These are phyloP conservation scores for Cryptococcus sp. DNA, from an alignment of 1,284 basidiomycete species.

Conservation along the genomic window DNA sequence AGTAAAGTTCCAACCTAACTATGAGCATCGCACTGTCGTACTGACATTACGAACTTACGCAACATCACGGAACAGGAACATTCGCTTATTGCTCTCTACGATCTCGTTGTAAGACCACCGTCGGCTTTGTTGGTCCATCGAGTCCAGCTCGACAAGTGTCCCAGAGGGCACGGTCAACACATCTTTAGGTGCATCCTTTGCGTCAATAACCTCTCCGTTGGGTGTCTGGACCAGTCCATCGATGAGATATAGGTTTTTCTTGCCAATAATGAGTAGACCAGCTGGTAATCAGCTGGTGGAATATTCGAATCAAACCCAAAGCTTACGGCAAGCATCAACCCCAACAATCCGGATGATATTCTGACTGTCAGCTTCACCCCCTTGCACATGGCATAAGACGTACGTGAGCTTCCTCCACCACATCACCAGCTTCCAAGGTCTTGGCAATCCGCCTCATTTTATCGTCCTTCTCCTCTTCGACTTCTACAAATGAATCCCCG, in stretches of 20 bases:
- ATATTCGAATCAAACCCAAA: too few species aligned
- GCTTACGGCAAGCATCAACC: slow-evolving; percentile 75
- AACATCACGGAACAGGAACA: slow-evolving; percentile 84
- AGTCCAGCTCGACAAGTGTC: slow-evolving; percentile 71
- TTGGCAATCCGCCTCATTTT: slow-evolving; percentile 55
- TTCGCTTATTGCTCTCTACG: slow-evolving; percentile 70
- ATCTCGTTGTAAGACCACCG: slow-evolving; percentile 78
- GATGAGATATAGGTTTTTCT: slow-evolving; percentile 80
- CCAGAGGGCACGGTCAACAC: slow-evolving; percentile 75
- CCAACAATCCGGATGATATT: slow-evolving; percentile 81
- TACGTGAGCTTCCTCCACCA: slow-evolving; percentile 69
- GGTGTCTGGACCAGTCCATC: slow-evolving; percentile 87
- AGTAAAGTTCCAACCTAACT: slow-evolving; percentile 76
- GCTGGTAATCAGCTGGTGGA: too few species aligned
- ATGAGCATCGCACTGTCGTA: not conserved
- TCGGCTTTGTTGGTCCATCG: slow-evolving; percentile 65
- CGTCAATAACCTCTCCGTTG: slow-evolving; percentile 83
- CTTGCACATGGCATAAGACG: not conserved
- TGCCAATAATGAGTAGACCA: slow-evolving; percentile 80
- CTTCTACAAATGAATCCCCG: slow-evolving; percentile 25
- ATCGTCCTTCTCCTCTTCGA: slow-evolving; percentile 60
- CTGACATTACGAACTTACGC: slow-evolving; percentile 56
- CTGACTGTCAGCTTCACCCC: slow-evolving; percentile 22
- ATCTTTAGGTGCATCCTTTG: slow-evolving; percentile 74
- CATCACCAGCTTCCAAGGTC: slow-evolving; percentile 74